These are phyloP conservation scores for Aspergillaceae sp. DNA, from an alignment of 2,329 filamentous ascomycete genomes.

Conservation along the genomic window DNA sequence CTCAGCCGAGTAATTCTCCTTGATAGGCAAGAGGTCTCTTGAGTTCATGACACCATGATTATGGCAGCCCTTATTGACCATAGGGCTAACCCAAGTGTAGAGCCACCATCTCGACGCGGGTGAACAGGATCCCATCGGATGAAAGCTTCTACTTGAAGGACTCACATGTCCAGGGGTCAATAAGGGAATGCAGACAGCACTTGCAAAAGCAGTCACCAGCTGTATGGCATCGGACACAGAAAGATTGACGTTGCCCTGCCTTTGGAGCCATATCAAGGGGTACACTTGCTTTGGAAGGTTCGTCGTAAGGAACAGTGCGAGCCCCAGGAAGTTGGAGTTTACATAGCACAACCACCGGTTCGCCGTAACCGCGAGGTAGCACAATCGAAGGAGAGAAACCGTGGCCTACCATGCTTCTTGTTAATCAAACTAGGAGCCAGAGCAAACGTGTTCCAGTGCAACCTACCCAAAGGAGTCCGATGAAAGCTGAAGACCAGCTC, in stretches of 20 bases:
- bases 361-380: background rate
- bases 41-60: slow-evolving; percentile 1
- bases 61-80: slow-evolving; percentile 2
- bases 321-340: slow-evolving; percentile 1
- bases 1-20: background rate
- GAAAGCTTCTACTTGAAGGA: background rate
- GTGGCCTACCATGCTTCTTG: background rate
- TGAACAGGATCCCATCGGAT: slow-evolving; percentile 4
- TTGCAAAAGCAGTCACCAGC: slow-evolving; percentile 1
- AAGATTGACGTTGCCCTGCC: background rate
- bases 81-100: slow-evolving; percentile 6
- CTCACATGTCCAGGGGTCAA: background rate
- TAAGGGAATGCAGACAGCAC: slow-evolving; percentile 3
- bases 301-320: slow-evolving; percentile 3
- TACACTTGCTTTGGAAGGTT: slow-evolving; percentile 3
- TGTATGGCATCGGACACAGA: background rate
- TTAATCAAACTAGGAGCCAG: background rate
- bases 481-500: background rate
- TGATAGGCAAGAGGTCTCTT: slow-evolving; percentile 1
- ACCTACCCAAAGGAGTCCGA: background rate
- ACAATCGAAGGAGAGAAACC: slow-evolving; percentile 1
- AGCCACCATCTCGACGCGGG: slow-evolving; percentile 7
- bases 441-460: background rate
- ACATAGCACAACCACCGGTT: background rate
- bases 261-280: slow-evolving; percentile 4